Base-by-base conservation (phyloP, 2,329 filamentous ascomycete species). In the Ceratocystis eucalypticola region DNA sequence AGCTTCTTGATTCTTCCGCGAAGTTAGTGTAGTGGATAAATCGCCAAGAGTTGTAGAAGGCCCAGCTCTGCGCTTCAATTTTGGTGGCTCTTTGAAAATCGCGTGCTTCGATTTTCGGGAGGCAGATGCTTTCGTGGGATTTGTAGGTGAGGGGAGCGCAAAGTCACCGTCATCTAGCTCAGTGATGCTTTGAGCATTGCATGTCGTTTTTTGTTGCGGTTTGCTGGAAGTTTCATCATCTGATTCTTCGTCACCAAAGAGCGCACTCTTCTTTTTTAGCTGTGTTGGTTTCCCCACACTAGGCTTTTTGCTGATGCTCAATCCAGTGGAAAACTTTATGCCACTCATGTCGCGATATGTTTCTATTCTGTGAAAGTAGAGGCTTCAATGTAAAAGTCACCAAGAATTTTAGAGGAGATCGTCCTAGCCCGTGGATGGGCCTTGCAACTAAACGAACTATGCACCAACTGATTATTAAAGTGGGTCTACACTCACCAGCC, bases 21-120 rank as follows among this genome's bases (percentile, higher is more conserved):
- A 84, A 37, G 84, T 78, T 41, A 87, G 78, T 1, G 83, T 77
- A 71, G 84, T 83, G 2, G 88, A 88, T 1, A 90, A 80, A 71
- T 91, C 87, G 45, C 82, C 82, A 70, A 84, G 86, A 72, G 72
- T 71, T 77, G 75, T 66, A 81, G 76, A 59, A 78, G 74, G 70
- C 76, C 74, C 1, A 73, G 70, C 1, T 67, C 73, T 78, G 30
- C 69, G 68, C 67, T 76, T 79, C 55, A 70, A 65, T 10, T 69
- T 65, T 28, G 67, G 64, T n/a, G 65, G 63, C 57, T 50, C 44
- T 25, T 41, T 65, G 0, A 55, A 46, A 5, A 63, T 53, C 4
- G 61, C 20, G 22, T 22, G 57, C 63, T 65, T 76, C 78, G 70
- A 71, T 71, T 66, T 69, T 72, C 70, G 69, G 70, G 55, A 37